phyloP scores from a whole-genome alignment of 163 green algal species.

The Coccomyxa subellipsoidea region DNA sequence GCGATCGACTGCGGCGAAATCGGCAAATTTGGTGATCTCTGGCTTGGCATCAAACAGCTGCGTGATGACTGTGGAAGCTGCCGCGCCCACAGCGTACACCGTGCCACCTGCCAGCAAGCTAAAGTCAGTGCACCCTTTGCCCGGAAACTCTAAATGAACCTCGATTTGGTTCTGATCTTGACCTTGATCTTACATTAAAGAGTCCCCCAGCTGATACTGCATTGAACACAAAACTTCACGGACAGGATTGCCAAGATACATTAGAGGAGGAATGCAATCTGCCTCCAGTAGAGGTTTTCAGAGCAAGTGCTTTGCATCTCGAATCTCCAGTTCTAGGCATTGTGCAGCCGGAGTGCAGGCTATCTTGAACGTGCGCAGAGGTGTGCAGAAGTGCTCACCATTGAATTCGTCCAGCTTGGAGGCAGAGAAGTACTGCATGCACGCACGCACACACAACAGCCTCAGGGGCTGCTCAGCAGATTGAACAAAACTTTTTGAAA shows the following conservation, averaged over 20 bases:
- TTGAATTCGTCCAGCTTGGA: not conserved
- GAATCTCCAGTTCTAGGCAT: too few relatives aligned
- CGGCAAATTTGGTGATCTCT: not conserved
- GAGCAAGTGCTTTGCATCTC: too few relatives aligned
- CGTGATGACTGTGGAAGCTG: not conserved
- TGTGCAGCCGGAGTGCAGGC: not conserved
- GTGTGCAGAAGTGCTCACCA: not conserved
- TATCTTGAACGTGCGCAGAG: not conserved
- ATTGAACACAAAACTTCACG: too few relatives aligned
- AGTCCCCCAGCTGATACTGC: too few relatives aligned
- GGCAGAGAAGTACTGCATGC: not conserved
- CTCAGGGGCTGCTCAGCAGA: too few relatives aligned
- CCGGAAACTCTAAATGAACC: too few relatives aligned
- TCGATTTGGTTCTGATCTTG: too few relatives aligned
- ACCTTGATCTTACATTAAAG: too few relatives aligned
- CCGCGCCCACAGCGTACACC: not conserved
- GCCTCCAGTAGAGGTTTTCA: too few relatives aligned
- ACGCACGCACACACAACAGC: not conserved
- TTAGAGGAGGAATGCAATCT: too few relatives aligned
- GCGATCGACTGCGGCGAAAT: not conserved
- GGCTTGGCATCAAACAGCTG: slow-evolving; percentile 6
- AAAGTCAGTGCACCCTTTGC: not conserved
- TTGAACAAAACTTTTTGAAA: too few relatives aligned
- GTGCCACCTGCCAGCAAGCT: not conserved
- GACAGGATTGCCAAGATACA: too few relatives aligned